These are phyloP conservation scores for Gentiana straminea DNA, from an alignment of 257 asterid genomes.

Conservation along the genomic window DNA sequence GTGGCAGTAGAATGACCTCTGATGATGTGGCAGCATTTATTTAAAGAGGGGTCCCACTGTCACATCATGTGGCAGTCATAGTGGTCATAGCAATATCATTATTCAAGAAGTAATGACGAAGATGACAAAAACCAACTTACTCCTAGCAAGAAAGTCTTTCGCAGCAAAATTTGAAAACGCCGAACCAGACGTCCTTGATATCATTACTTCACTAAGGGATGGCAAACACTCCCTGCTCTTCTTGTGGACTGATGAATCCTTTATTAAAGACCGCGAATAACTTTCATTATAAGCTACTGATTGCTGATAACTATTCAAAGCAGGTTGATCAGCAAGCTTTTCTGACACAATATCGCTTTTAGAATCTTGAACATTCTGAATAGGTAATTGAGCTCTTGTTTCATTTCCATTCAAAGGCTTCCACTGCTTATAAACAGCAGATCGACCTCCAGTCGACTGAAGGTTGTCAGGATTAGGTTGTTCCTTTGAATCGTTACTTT, in stretches of 20 bases:
- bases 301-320: conserved; percentile 23
- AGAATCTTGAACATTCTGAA: conserved; percentile 23
- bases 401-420: conserved; percentile 46
- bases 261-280: too few species aligned
- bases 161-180: conserved; percentile 43
- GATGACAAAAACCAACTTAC: conserved; percentile 25
- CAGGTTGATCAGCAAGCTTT: conserved; percentile 22
- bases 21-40: too few species aligned
- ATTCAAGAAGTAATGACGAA: neutral
- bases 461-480: conserved; percentile 18
- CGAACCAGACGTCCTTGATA: conserved; percentile 12
- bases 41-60: too few species aligned
- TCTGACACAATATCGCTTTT: conserved; percentile 19
- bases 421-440: conserved; percentile 31
- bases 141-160: conserved; percentile 56
- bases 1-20: too few species aligned
- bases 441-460: conserved; percentile 29
- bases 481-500: conserved; percentile 27
- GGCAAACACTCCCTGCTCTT: conserved; percentile 17
- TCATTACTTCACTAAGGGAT: conserved; percentile 23
- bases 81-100: neutral
- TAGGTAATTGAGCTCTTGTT: conserved; percentile 17
- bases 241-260: conserved; percentile 4
- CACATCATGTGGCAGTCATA: too few species aligned
- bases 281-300: conserved; percentile 16